A percentile compares a stretch with the other conserved stretches of the same genome.
phyloP scores from a whole-genome alignment of 2,329 filamentous ascomycete species.

The Aspergillus candidus region DNA sequence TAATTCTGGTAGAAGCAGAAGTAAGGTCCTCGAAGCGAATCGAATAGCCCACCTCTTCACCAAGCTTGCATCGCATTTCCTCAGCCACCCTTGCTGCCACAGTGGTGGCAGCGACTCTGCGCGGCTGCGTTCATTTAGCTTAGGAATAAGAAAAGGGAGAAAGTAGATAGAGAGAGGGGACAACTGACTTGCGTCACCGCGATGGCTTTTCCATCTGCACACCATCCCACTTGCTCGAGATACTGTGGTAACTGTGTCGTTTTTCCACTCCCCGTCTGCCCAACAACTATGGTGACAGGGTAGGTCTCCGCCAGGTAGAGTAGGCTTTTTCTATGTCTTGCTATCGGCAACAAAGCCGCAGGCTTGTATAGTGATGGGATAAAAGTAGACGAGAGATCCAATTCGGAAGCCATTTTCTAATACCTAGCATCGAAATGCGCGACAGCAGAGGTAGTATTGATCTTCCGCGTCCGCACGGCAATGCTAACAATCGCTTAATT shows the following conservation, averaged over 20 bases:
- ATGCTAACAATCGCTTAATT: too few species aligned
- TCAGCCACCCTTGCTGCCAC: conserved; percentile 84
- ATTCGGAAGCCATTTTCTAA: conserved; percentile 36
- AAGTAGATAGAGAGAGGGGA: conserved; percentile 9
- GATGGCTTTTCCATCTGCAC: conserved; percentile 71
- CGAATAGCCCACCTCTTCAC: conserved; percentile 87
- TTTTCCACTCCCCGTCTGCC: conserved; percentile 91
- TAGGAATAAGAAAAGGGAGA: not conserved
- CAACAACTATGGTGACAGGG: conserved; percentile 81
- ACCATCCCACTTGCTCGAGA: conserved; percentile 84
- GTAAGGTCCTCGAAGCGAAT: conserved; percentile 90
- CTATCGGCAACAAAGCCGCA: conserved; percentile 74
- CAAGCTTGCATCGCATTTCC: conserved; percentile 77
- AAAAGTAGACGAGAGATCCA: conserved; percentile 43
- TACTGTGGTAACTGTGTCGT: conserved; percentile 95
- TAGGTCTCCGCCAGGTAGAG: conserved; percentile 81
- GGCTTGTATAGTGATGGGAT: conserved; percentile 86
- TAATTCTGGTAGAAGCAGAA: conserved; percentile 77
- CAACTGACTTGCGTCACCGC: conserved; percentile 78
- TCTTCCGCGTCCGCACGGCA: too few species aligned
- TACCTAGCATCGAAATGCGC: too few species aligned
- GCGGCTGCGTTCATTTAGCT: conserved; percentile 54
- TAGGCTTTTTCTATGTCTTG: conserved; percentile 70
- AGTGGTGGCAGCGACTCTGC: conserved; percentile 83
- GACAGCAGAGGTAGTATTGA: too few species aligned